These are phyloP conservation scores for Aegilops umbellulata DNA, from an alignment of 176 grass and related monocot species.

Conservation along the genomic window DNA sequence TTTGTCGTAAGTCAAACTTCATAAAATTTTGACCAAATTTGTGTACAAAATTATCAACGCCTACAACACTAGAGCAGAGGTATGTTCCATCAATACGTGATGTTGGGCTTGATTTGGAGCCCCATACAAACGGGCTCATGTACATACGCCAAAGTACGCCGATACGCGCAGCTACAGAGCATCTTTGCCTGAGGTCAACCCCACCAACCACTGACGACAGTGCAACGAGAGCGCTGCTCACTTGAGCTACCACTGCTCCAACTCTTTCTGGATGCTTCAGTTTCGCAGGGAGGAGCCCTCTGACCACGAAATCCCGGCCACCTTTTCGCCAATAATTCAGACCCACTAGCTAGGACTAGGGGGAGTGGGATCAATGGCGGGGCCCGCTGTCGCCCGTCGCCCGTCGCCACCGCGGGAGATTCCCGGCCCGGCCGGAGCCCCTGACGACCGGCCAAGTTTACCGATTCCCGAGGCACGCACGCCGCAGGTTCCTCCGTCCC, in stretches of 20 bases:
- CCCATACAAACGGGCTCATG: too few species aligned
- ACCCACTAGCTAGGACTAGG: not conserved
- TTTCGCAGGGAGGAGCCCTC: not conserved
- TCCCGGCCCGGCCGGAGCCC: not conserved
- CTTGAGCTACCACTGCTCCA: not conserved
- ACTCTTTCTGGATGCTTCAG: not conserved
- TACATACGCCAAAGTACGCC: too few species aligned
- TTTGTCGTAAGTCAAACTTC: too few species aligned
- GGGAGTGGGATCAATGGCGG: not conserved
- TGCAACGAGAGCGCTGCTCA: not conserved
- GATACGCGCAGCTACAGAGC: too few species aligned
- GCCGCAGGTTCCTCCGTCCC: not conserved
- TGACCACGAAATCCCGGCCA: not conserved
- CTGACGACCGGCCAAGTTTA: not conserved
- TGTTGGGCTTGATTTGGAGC: too few species aligned
- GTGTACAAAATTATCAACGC: too few species aligned
- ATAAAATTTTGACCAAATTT: too few species aligned
- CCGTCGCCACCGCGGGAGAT: not conserved
- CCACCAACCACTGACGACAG: not conserved
- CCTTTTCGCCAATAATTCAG: conserved; percentile 5
- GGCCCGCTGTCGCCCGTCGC: too few species aligned
- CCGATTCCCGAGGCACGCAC: not conserved
- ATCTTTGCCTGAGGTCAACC: not conserved
- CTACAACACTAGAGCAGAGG: too few species aligned
- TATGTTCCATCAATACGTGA: too few species aligned